Conservation (phyloP, 2,329 filamentous ascomycete species). For the Parascedosporium putredinis region DNA sequence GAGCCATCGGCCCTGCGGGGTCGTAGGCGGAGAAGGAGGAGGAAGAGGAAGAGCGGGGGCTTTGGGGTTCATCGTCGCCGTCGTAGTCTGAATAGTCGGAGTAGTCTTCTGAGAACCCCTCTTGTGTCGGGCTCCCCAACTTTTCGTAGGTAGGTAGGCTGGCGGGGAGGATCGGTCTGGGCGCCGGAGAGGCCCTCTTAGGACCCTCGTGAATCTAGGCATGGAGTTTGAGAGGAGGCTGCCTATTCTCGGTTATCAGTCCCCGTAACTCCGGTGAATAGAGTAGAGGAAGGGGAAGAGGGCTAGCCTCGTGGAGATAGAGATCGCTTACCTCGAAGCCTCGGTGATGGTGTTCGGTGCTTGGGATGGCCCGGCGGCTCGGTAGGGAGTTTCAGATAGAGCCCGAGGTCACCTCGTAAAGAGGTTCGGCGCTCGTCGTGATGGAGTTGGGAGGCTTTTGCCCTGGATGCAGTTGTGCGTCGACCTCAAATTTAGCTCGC, state of each 20-base stretch:
- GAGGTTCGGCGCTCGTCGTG: no score
- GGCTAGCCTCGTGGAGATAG: background rate
- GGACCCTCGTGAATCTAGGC: background rate
- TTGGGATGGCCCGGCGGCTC: no score
- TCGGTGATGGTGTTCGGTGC: no score
- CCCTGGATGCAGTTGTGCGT: no score
- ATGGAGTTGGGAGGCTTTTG: no score
- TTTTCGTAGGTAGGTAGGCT: slow-evolving; percentile 43
- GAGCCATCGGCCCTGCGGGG: slow-evolving; percentile 40
- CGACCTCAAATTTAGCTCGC: no score
- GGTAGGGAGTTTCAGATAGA: no score
- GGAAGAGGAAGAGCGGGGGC: slow-evolving; percentile 14
- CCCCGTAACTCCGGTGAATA: no score
- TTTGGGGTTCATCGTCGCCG: slow-evolving; percentile 21
- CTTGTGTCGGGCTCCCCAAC: slow-evolving; percentile 31
- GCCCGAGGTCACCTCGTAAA: no score
- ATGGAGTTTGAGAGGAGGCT: background rate
- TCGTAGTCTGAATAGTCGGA: slow-evolving; percentile 35
- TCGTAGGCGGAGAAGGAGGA: slow-evolving; percentile 34
- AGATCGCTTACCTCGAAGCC: background rate
- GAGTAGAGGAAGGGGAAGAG: background rate
- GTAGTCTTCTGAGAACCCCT: slow-evolving; percentile 40
- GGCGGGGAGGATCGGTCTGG: slow-evolving; percentile 1
- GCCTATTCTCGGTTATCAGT: background rate
- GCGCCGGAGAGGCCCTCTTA: slow-evolving; percentile 4